A percentile compares a stretch with the other conserved stretches of the same genome.
Evolutionary conservation across 2,329 filamentous ascomycete genomes (phyloP).

Genomic region (Colletotrichum chrysophilum): DNA sequence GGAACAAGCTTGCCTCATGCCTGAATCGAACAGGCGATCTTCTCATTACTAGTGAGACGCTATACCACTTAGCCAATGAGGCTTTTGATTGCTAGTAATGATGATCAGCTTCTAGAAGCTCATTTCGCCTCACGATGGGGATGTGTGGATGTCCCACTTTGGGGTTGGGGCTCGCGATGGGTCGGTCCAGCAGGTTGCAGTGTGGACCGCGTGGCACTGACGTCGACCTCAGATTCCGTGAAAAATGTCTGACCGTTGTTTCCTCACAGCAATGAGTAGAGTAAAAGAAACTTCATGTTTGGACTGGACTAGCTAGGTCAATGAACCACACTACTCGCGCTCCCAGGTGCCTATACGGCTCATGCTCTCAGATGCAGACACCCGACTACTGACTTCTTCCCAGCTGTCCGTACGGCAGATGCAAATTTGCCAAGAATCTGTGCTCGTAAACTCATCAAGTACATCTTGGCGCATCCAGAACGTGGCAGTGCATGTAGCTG

Average conservation of each 20-base stretch:
- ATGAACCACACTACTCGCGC: not conserved
- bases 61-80: conserved; percentile 7
- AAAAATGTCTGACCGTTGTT: not conserved
- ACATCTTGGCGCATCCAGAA: conserved; percentile 13
- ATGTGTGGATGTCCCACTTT: not conserved
- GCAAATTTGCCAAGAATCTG: not conserved
- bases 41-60: conserved; percentile 10
- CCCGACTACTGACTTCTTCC: not conserved
- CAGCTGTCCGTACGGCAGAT: not conserved
- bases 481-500: not conserved
- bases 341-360: not conserved
- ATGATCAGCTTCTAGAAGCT: fast-evolving
- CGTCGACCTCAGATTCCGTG: not conserved
- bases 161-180: not conserved
- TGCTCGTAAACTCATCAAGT: not conserved
- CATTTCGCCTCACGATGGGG: not conserved
- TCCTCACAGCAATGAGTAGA: not conserved
- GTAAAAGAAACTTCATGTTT: not conserved
- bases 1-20: not conserved
- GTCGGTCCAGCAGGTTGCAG: not conserved
- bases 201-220: not conserved
- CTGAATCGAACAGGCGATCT: conserved; percentile 9
- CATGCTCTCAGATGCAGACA: not conserved
- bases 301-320: not conserved
- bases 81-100: not conserved